Percentiles rank a stretch among this genome's conserved stretches.
Conservation (phyloP, 2,329 filamentous ascomycete species). For the Colletotrichum euphorbiae region DNA sequence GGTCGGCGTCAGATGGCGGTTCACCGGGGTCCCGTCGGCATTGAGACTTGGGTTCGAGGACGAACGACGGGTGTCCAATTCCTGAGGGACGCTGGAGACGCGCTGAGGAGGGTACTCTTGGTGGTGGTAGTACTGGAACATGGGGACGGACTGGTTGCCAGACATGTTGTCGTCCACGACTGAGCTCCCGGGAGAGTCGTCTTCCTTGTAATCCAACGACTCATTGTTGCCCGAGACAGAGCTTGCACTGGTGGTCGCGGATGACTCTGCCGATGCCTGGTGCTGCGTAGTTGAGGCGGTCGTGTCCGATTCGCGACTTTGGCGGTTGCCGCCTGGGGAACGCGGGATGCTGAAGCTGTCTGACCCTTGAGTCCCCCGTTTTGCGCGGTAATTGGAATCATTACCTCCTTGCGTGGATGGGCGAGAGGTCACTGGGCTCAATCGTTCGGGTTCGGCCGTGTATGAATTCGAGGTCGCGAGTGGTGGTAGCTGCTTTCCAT, state of each 20-base stretch:
- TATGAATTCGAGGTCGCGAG: slow-evolving; percentile 31
- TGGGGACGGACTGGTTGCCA: slow-evolving; percentile 61
- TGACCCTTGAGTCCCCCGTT: slow-evolving; percentile 41
- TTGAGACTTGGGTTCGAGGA: slow-evolving; percentile 63
- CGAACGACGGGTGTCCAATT: slow-evolving; percentile 52
- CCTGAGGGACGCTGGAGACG: slow-evolving; percentile 57
- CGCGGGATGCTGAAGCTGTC: slow-evolving; percentile 49
- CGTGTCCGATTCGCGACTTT: slow-evolving; percentile 64
- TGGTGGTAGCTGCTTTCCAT: slow-evolving; percentile 28
- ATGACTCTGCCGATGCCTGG: slow-evolving; percentile 63
- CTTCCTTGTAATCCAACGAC: slow-evolving; percentile 56
- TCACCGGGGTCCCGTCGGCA: slow-evolving; percentile 61
- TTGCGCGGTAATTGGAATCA: slow-evolving; percentile 14
- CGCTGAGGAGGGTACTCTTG: slow-evolving; percentile 55
- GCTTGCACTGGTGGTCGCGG: slow-evolving; percentile 66
- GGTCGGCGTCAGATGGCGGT: slow-evolving; percentile 72
- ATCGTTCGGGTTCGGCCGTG: slow-evolving; percentile 18
- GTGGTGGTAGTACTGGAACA: slow-evolving; percentile 73
- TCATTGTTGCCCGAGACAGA: slow-evolving; percentile 66
- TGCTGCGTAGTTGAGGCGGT: slow-evolving; percentile 61
- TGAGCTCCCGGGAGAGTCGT: slow-evolving; percentile 64
- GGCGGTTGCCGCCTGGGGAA: slow-evolving; percentile 55
- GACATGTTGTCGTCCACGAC: slow-evolving; percentile 58
- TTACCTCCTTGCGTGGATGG: slow-evolving; percentile 17
- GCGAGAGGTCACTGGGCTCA: slow-evolving; percentile 17